These are phyloP conservation scores for Salix viminalis DNA, from an alignment of 345 rosid genomes.

Conservation along the genomic window DNA sequence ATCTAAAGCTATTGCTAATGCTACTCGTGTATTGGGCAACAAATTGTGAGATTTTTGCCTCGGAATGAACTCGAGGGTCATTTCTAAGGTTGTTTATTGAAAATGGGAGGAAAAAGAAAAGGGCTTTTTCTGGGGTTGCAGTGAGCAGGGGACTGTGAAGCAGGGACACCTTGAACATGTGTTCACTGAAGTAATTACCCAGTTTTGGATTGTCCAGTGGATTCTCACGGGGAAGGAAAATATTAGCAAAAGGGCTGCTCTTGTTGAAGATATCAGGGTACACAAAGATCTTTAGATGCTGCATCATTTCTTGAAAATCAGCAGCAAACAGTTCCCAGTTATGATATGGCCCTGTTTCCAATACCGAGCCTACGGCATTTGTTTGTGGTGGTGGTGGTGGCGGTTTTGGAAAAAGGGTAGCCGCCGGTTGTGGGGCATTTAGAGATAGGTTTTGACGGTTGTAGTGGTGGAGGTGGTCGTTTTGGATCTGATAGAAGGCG, in stretches of 20 bases:
- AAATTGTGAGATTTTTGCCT: slow-evolving; percentile 30
- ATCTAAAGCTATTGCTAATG: slow-evolving; percentile 21
- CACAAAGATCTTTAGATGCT: slow-evolving; percentile 35
- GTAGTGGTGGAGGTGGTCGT: neutral
- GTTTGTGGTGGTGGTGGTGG: neutral
- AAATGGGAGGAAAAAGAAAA: slow-evolving; percentile 42
- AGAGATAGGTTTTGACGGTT: neutral
- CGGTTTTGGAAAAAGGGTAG: neutral
- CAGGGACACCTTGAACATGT: slow-evolving; percentile 44
- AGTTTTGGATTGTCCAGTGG: slow-evolving; percentile 30
- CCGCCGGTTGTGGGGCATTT: neutral
- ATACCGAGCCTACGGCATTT: neutral
- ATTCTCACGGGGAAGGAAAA: slow-evolving; percentile 38
- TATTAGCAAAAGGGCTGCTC: slow-evolving; percentile 17
- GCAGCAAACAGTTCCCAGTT: slow-evolving; percentile 32
- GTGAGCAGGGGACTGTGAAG: slow-evolving; percentile 33
- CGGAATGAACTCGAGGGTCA: slow-evolving; percentile 37
- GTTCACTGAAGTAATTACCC: slow-evolving; percentile 48
- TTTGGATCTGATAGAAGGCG: neutral
- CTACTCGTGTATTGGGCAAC: slow-evolving; percentile 16
- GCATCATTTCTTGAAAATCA: slow-evolving; percentile 38
- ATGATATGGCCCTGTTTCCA: slow-evolving; percentile 33
- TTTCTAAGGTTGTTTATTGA: slow-evolving; percentile 41
- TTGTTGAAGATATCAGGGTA: slow-evolving; percentile 28
- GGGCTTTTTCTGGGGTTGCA: slow-evolving; percentile 26